These are phyloP conservation scores for Seminavis robusta DNA, from an alignment of 108 stramenopile species.

Conservation along the genomic window DNA sequence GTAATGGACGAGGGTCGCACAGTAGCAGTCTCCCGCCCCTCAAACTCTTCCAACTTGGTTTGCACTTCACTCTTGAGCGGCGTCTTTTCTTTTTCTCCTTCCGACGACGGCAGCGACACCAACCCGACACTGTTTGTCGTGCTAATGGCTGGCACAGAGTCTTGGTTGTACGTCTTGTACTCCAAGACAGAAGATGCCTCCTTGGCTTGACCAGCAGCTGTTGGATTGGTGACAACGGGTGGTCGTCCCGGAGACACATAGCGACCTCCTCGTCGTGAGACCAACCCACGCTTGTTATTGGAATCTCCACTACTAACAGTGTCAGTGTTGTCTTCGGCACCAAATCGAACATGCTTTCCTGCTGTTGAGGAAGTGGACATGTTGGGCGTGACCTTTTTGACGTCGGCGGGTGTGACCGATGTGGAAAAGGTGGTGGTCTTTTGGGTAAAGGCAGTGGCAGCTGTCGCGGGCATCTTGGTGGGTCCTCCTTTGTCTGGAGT, in stretches of 20 bases:
- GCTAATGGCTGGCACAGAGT: background rate
- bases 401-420: too few species aligned
- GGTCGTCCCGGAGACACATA: background rate
- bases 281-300: background rate
- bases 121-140: background rate
- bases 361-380: too few species aligned
- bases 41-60: background rate
- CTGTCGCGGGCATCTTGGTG: too few species aligned
- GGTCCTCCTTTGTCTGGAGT: too few species aligned
- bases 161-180: background rate
- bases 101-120: background rate
- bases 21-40: background rate
- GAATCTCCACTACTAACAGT: background rate
- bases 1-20: background rate
- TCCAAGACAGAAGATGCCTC: background rate
- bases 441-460: too few species aligned
- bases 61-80: background rate
- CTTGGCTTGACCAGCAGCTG: background rate
- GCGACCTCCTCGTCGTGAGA: background rate
- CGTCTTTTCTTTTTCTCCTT: background rate
- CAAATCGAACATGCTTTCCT: constrained; percentile 1
- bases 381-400: too few species aligned
- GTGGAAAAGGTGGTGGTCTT: too few species aligned
- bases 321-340: background rate
- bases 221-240: background rate